Conservation (phyloP, 2,329 filamentous ascomycete species). For the Aureobasidium sp. region DNA sequence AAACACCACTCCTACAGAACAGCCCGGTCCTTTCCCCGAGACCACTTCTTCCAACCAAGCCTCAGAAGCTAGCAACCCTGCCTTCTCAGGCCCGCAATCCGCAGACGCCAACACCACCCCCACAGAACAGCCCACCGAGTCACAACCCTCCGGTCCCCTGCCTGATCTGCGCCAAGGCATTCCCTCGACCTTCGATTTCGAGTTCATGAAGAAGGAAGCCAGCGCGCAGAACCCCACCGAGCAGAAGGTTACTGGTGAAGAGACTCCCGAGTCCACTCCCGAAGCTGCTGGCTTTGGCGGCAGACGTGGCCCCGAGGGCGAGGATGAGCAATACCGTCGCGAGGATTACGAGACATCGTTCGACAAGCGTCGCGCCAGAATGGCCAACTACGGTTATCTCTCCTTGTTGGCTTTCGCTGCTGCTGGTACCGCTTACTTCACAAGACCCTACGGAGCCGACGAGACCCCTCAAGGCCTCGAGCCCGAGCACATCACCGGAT, state of each 20-base stretch:
- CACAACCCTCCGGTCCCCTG: slow-evolving; percentile 51
- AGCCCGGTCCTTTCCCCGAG: slow-evolving; percentile 20
- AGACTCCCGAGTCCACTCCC: slow-evolving; percentile 17
- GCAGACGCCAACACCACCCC: slow-evolving; percentile 31
- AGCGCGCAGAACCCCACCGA: slow-evolving; percentile 20
- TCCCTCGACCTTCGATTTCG: slow-evolving; percentile 79
- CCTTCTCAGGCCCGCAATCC: slow-evolving; percentile 31
- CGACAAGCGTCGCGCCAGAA: slow-evolving; percentile 69
- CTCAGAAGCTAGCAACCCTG: slow-evolving; percentile 27
- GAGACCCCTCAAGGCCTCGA: slow-evolving; percentile 49
- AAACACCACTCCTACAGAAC: slow-evolving; percentile 25
- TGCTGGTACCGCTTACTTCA: slow-evolving; percentile 64
- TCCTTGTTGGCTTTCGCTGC: slow-evolving; percentile 51
- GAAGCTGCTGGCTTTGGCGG: slow-evolving; percentile 26
- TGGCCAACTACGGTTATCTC: slow-evolving; percentile 69
- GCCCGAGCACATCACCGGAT: slow-evolving; percentile 69
- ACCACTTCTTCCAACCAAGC: slow-evolving; percentile 12
- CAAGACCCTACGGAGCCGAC: slow-evolving; percentile 77
- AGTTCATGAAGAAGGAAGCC: slow-evolving; percentile 46
- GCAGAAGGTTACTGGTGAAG: slow-evolving; percentile 24
- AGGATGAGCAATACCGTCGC: slow-evolving; percentile 61
- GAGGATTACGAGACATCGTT: slow-evolving; percentile 85
- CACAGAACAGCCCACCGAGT: slow-evolving; percentile 29
- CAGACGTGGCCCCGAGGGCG: slow-evolving; percentile 22
- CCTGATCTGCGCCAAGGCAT: slow-evolving; percentile 93